Base-by-base conservation (phyloP, 1,139 yeast species). In the Saccharomyces hybrid region DNA sequence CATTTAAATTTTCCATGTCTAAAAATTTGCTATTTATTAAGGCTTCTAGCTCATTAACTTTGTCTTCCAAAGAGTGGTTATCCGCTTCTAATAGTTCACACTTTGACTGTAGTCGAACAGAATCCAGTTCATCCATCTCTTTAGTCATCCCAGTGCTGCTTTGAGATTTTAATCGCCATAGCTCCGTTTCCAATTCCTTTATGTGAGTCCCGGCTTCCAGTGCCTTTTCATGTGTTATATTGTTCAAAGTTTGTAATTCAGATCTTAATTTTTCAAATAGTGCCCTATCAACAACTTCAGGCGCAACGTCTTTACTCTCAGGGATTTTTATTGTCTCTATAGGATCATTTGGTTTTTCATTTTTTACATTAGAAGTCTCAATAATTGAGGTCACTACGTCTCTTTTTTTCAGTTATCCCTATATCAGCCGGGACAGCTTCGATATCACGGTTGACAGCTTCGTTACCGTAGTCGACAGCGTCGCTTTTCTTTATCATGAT, bases 1-100 rank as follows among this genome's bases (percentile, higher is more conserved):
- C 73, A 64, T 84, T 86, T 65, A 86, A 71, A 32, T 75, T 75
- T 7, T 78, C 73, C 49, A 84, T 72, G 55, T 82, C 81, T 2
- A 79, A 71, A 55, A 84, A 73, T 61, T 82, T 84, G 49, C 79
- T 75, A 55, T 79, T 74, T 73, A 84, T 77, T 53, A 83, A 73
- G 2, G 82, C 78, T 62, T 83, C 83, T 57, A 82, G 76, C 47
- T 77, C 77, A 0, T 59, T 66, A 21, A 79, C 58, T 59, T 78
- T 78, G 12, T 73, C 71, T 42, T 69, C 72, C 57, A 82, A 67
- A 4, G 62, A 61, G 2, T 68, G 55, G 58, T 81, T 81, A 57
- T 83, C 83, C 52, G 77, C 72, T 51, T 75, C 76, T 53, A 81
- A 67, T 56, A 80, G 72, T 27, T 77, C 72, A 57, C 77, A 66